These are phyloP conservation scores for Oryza brachyantha DNA, from an alignment of 176 grass and related monocot genomes.

Conservation along the genomic window DNA sequence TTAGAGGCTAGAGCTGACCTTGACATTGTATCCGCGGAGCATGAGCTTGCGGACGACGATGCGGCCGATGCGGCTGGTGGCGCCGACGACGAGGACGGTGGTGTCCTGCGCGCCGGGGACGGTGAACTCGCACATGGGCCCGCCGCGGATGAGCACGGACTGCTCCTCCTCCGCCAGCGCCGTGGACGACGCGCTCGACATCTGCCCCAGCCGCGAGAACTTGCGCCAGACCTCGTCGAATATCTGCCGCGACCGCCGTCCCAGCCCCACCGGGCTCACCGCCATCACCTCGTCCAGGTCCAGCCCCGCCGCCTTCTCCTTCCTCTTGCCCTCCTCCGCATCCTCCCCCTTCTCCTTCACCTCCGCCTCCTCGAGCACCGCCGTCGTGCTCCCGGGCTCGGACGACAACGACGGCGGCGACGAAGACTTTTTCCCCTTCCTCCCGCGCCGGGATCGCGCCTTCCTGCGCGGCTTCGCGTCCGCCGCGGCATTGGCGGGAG, in stretches of 20 bases:
- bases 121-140: constrained; percentile 92
- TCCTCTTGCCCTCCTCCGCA: not conserved
- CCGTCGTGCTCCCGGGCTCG: not conserved
- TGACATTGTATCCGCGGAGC: constrained; percentile 96
- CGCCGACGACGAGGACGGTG: constrained; percentile 84
- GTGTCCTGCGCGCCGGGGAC: constrained; percentile 94
- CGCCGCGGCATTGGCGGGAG: not conserved
- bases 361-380: constrained; percentile 7
- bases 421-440: constrained; percentile 40
- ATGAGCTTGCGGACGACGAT: constrained; percentile 96
- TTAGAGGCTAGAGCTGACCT: constrained; percentile 47
- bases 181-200: constrained; percentile 63
- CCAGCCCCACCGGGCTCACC: constrained; percentile 85
- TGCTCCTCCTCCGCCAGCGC: constrained; percentile 57
- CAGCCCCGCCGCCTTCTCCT: constrained; percentile 32
- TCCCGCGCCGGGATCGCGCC: constrained; percentile 7
- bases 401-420: not conserved
- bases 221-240: constrained; percentile 99
- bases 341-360: constrained; percentile 6
- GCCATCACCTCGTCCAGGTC: constrained; percentile 74
- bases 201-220: constrained; percentile 96
- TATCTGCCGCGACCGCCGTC: constrained; percentile 78
- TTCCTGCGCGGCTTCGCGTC: constrained; percentile 25
- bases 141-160: constrained; percentile 55
- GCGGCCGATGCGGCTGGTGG: constrained; percentile 82